Conservation (phyloP, 805 yeast genomes). For the Wickerhamomyces ciferrii region DNA sequence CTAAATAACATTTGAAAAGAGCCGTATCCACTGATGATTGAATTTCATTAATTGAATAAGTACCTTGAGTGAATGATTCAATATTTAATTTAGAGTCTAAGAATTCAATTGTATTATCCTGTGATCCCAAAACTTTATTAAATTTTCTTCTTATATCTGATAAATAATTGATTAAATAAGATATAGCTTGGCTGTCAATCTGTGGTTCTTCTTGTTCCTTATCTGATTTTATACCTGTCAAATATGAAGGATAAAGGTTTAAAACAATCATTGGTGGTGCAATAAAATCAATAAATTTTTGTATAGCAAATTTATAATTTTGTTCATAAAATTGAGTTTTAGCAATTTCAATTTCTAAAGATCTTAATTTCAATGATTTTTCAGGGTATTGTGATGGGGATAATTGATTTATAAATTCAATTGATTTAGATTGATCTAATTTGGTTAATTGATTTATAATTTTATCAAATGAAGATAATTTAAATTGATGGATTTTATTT, state of each 20-base stretch:
- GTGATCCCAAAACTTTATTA: constrained; percentile 21
- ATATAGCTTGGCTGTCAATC: constrained; percentile 13
- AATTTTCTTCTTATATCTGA: constrained; percentile 45
- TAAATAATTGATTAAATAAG: constrained; percentile 33
- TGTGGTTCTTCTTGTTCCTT: not conserved
- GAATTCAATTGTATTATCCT: constrained; percentile 7
- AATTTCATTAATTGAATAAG: constrained; percentile 30
- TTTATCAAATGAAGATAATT: not conserved
- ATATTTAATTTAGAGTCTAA: constrained; percentile 15
- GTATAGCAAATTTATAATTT: constrained; percentile 31
- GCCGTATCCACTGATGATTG: constrained; percentile 63
- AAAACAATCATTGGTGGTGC: constrained; percentile 57
- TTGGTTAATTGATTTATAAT: not conserved
- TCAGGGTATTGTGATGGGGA: constrained; percentile 20
- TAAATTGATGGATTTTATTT: not conserved
- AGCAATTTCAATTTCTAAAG: constrained; percentile 38
- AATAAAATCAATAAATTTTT: constrained; percentile 43
- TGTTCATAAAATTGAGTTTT: constrained; percentile 24
- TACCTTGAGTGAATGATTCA: constrained; percentile 8
- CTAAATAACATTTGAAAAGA: constrained; percentile 66
- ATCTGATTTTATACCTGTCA: constrained; percentile 19
- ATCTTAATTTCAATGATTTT: constrained; percentile 32
- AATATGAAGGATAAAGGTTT: constrained; percentile 34
- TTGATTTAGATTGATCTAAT: constrained; percentile 27
- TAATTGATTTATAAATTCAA: constrained; percentile 32